These are phyloP conservation scores for Monosporozyma aquatica DNA, from an alignment of 805 yeast species.

Conservation along the genomic window DNA sequence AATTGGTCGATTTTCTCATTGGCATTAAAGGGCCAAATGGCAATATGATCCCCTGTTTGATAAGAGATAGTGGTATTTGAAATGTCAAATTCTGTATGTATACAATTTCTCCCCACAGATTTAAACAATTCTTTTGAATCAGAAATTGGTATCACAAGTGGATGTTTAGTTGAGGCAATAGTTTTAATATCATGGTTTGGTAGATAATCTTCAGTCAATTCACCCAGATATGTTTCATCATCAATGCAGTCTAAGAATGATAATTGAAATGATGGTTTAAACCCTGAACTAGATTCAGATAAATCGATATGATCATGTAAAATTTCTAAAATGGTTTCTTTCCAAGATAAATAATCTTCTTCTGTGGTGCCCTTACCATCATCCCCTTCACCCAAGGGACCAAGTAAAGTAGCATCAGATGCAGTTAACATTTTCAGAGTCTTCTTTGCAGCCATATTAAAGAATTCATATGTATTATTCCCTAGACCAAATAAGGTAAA, in stretches of 20 bases:
- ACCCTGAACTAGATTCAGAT: conserved; percentile 39
- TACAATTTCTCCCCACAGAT: conserved; percentile 56
- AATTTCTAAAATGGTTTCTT: conserved; percentile 60
- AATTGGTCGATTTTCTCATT: conserved; percentile 64
- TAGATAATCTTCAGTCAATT: conserved; percentile 57
- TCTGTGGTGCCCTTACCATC: conserved; percentile 93
- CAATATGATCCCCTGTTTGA: conserved; percentile 93
- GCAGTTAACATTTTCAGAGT: conserved; percentile 36
- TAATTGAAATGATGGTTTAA: conserved; percentile 57
- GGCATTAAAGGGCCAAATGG: conserved; percentile 88
- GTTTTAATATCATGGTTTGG: conserved; percentile 40
- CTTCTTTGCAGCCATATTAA: conserved; percentile 71
- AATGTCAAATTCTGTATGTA: conserved; percentile 84
- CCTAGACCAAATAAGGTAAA: conserved; percentile 86
- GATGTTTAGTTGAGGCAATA: conserved; percentile 40
- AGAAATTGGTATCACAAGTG: conserved; percentile 65
- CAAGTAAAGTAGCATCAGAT: conserved; percentile 69
- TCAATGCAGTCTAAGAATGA: conserved; percentile 33
- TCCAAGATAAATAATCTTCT: conserved; percentile 92
- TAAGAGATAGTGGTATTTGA: conserved; percentile 67
- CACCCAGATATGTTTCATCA: conserved; percentile 62
- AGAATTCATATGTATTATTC: conserved; percentile 88
- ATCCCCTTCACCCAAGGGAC: conserved; percentile 83
- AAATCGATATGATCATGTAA: conserved; percentile 51
- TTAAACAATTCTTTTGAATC: conserved; percentile 62